A percentile compares a stretch with the other conserved stretches of the same genome.
phyloP scores from a whole-genome alignment of 2,329 filamentous ascomycete species.

The Dryadomyces quercivorus region DNA sequence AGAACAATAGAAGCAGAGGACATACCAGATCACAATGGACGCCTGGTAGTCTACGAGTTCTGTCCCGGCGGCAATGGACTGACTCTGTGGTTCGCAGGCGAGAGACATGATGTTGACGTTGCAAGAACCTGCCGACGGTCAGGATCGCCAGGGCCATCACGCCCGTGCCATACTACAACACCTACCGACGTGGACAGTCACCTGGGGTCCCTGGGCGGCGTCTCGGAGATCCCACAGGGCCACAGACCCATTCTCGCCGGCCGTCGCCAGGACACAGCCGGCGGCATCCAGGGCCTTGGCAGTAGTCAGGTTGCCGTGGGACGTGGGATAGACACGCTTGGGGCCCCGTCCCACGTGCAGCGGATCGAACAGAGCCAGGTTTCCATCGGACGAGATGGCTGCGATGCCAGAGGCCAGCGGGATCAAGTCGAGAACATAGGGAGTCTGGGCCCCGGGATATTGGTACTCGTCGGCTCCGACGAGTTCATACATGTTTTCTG shows the following conservation, averaged over 20 bases:
- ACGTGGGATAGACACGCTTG: conserved; percentile 32
- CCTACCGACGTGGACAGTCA: conserved; percentile 28
- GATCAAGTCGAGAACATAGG: conserved; percentile 46
- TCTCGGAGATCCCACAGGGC: conserved; percentile 53
- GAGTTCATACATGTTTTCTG: conserved; percentile 27
- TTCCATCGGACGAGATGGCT: conserved; percentile 58
- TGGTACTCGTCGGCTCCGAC: conserved; percentile 25
- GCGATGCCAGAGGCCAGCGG: conserved; percentile 40
- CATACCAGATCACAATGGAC: conserved; percentile 48
- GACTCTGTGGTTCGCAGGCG: conserved; percentile 42
- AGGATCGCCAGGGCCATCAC: too few species aligned
- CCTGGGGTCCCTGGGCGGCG: conserved; percentile 21
- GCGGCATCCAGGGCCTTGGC: conserved; percentile 41
- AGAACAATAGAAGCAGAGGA: background rate
- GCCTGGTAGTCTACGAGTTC: conserved; percentile 55
- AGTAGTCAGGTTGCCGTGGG: conserved; percentile 52
- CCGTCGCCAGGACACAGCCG: conserved; percentile 49
- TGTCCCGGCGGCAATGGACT: conserved; percentile 58
- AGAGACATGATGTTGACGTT: conserved; percentile 43
- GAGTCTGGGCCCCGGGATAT: conserved; percentile 24
- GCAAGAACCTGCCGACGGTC: conserved; percentile 10
- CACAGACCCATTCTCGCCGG: conserved; percentile 59
- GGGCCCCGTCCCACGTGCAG: conserved; percentile 39
- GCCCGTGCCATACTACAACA: conserved; percentile 4
- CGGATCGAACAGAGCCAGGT: conserved; percentile 54